These are phyloP conservation scores for Aeminium ludgeri DNA, from an alignment of 495 filamentous ascomycete genomes.

Conservation along the genomic window DNA sequence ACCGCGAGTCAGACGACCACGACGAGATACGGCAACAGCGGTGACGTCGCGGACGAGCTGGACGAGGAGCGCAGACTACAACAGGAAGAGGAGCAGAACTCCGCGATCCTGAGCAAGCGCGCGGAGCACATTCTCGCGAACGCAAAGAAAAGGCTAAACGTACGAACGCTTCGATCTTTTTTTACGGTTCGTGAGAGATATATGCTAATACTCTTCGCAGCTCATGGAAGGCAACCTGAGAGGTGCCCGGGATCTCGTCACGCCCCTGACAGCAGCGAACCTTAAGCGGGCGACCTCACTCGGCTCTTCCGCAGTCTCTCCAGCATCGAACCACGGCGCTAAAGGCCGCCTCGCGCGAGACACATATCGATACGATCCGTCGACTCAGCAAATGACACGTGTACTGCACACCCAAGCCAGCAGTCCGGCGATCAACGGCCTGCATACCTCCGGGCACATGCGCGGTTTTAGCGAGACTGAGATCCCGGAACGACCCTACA, in stretches of 20 bases:
- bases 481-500: conserved; percentile 13
- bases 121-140: conserved; percentile 82
- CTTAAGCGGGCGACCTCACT: conserved; percentile 16
- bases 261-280: conserved; percentile 15
- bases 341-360: neutral
- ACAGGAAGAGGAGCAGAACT: conserved; percentile 35
- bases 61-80: conserved; percentile 20
- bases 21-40: conserved; percentile 3
- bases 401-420: conserved; percentile 9
- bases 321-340: neutral
- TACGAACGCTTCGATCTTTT: conserved; percentile 30
- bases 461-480: conserved; percentile 21
- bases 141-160: conserved; percentile 72
- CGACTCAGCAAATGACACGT: neutral
- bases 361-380: neutral
- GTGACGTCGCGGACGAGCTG: conserved; percentile 13
- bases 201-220: conserved; percentile 30
- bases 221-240: conserved; percentile 82
- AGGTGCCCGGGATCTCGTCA: conserved; percentile 40
- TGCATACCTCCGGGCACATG: conserved; percentile 12
- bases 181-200: neutral
- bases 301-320: conserved; percentile 3
- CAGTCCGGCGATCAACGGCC: conserved; percentile 6
- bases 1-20: neutral
- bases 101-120: conserved; percentile 53